These are phyloP conservation scores for Catharanthus roseus DNA, from an alignment of 257 asterid species.

Conservation along the genomic window DNA sequence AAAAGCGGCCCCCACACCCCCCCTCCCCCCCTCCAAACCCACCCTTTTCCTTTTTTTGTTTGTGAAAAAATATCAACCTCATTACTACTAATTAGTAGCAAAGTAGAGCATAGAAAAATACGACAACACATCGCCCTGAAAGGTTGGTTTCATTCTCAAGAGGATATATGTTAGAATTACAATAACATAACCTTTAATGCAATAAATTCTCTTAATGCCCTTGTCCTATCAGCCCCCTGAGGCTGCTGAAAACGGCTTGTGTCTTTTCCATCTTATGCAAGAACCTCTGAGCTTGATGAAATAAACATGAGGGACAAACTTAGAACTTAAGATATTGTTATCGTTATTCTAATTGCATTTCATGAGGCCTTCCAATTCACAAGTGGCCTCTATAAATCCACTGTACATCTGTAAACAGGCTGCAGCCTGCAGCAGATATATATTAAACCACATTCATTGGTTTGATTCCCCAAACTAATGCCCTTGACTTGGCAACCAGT, in stretches of 20 bases:
- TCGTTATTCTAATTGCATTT: background rate
- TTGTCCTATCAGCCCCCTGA: background rate
- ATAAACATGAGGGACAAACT: background rate
- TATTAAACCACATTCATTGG: too few relatives aligned
- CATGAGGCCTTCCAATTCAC: background rate
- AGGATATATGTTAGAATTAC: too few relatives aligned
- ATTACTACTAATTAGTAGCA: background rate
- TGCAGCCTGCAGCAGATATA: background rate
- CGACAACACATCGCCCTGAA: too few relatives aligned
- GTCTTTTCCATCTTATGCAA: background rate
- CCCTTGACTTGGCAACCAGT: too few relatives aligned
- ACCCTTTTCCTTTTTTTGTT: too few relatives aligned
- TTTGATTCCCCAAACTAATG: too few relatives aligned
- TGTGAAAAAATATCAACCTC: background rate
- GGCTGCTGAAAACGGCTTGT: background rate
- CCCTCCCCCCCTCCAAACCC: too few relatives aligned
- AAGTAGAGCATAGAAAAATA: background rate
- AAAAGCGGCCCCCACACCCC: background rate
- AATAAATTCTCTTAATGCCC: background rate
- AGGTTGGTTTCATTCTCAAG: background rate
- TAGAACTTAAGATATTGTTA: background rate
- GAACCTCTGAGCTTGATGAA: background rate
- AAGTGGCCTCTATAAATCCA: background rate
- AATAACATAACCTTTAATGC: too few relatives aligned
- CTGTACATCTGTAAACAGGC: background rate